Percentiles rank a stretch among this genome's conserved stretches.
These are phyloP conservation scores for Blastocystis sp. DNA, from an alignment of 352 stramenopile genomes.

Conservation along the genomic window DNA sequence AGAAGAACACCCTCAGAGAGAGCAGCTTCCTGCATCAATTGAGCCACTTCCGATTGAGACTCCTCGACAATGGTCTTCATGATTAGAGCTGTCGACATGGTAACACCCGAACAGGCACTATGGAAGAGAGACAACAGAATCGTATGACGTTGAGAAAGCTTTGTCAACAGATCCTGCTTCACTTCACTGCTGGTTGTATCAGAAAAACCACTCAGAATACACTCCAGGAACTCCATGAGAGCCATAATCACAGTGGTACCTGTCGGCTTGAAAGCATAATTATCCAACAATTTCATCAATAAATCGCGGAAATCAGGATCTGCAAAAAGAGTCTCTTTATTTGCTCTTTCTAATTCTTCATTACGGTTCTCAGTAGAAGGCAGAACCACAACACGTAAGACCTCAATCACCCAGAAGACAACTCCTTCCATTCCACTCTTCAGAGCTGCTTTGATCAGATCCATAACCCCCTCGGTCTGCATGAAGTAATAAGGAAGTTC, in stretches of 20 bases:
- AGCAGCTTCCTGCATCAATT: conserved; percentile 83
- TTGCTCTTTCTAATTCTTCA: conserved; percentile 69
- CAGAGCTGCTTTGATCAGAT: conserved; percentile 79
- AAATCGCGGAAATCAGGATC: conserved; percentile 67
- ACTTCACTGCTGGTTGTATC: conserved; percentile 79
- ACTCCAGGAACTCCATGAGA: conserved; percentile 84
- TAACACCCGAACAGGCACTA: conserved; percentile 78
- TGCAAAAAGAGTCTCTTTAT: conserved; percentile 75
- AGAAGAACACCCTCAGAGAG: conserved; percentile 87
- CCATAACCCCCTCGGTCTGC: conserved; percentile 77
- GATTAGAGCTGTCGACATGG: conserved; percentile 81
- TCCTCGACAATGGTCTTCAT: conserved; percentile 85
- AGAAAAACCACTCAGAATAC: conserved; percentile 80
- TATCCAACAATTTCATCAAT: conserved; percentile 72
- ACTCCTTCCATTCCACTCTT: conserved; percentile 80
- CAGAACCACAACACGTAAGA: conserved; percentile 41
- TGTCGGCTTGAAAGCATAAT: conserved; percentile 75
- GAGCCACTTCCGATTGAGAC: conserved; percentile 78
- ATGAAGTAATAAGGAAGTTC: conserved; percentile 81
- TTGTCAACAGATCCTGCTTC: conserved; percentile 71
- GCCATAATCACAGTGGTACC: conserved; percentile 84
- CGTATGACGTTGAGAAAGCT: conserved; percentile 73
- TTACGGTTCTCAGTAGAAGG: conserved; percentile 73
- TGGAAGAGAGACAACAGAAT: conserved; percentile 84
- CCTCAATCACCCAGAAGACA: conserved; percentile 76